These are phyloP conservation scores for Penicillium samsonianum DNA, from an alignment of 495 filamentous ascomycete species.

Conservation along the genomic window DNA sequence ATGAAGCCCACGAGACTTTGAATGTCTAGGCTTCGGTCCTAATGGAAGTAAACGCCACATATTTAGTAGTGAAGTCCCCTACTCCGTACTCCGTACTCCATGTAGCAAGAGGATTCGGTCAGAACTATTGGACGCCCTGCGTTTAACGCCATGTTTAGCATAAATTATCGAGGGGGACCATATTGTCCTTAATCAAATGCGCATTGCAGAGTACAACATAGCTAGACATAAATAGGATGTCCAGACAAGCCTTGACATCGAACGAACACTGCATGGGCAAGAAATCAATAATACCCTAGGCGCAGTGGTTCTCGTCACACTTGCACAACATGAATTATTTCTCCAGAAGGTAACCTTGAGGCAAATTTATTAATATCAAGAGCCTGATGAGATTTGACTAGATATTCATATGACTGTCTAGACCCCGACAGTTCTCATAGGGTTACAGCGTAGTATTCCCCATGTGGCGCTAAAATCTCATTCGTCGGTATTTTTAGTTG, in stretches of 20 bases:
- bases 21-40: neutral
- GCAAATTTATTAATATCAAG: neutral
- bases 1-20: neutral
- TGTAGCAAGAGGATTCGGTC: no score
- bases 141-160: neutral
- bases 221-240: neutral
- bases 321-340: neutral
- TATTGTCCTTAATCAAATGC: neutral
- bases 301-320: neutral
- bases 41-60: neutral
- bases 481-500: slow-evolving; percentile 8
- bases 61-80: neutral
- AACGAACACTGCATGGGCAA: neutral
- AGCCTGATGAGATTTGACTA: neutral
- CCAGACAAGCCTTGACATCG: neutral
- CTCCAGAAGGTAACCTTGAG: neutral
- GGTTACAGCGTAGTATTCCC: neutral
- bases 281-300: neutral
- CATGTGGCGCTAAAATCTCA: neutral
- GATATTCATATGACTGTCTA: neutral
- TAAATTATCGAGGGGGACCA: neutral
- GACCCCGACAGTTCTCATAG: neutral
- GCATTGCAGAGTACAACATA: neutral
- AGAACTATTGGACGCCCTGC: neutral
- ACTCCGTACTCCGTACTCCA: no score